phyloP scores from a whole-genome alignment of 2,329 filamentous ascomycete genomes.

The Purpureocillium takamizusanense region DNA sequence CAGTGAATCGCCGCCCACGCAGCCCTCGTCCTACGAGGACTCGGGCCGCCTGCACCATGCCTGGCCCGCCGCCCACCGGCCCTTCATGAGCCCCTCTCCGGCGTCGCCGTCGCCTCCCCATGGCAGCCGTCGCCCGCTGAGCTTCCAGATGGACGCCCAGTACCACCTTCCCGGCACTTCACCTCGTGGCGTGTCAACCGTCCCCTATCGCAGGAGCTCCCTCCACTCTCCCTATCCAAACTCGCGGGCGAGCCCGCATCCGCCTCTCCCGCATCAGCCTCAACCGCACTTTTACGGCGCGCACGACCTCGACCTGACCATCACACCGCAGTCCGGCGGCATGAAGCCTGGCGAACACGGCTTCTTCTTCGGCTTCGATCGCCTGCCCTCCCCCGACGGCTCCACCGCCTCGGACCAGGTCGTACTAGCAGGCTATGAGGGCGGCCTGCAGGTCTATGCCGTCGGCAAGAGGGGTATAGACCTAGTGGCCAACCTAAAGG shows the following conservation, averaged over 20 bases:
- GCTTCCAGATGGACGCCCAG: constrained; percentile 43
- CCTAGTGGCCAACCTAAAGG: constrained; percentile 60
- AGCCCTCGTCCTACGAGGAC: constrained; percentile 43
- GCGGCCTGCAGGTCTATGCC: constrained; percentile 66
- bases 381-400: constrained; percentile 39
- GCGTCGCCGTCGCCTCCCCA: constrained; percentile 31
- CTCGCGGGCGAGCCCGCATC: constrained; percentile 36
- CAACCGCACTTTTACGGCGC: constrained; percentile 71
- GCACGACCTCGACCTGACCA: constrained; percentile 65
- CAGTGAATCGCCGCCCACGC: constrained; percentile 44
- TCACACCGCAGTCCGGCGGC: constrained; percentile 43
- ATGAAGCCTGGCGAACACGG: constrained; percentile 58
- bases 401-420: constrained; percentile 48
- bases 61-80: constrained; percentile 37
- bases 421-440: constrained; percentile 70
- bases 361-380: constrained; percentile 77
- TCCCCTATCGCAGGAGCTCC: constrained; percentile 34
- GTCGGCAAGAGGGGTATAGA: constrained; percentile 66
- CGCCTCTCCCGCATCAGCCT: constrained; percentile 65
- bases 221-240: constrained; percentile 41
- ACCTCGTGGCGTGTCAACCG: constrained; percentile 21
- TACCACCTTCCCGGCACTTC: constrained; percentile 32
- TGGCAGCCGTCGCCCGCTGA: constrained; percentile 35
- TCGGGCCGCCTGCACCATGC: constrained; percentile 30
- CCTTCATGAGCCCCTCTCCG: constrained; percentile 33